phyloP scores from a whole-genome alignment of 768 basidiomycete genomes.

The Lepiota brunneoincarnata region DNA sequence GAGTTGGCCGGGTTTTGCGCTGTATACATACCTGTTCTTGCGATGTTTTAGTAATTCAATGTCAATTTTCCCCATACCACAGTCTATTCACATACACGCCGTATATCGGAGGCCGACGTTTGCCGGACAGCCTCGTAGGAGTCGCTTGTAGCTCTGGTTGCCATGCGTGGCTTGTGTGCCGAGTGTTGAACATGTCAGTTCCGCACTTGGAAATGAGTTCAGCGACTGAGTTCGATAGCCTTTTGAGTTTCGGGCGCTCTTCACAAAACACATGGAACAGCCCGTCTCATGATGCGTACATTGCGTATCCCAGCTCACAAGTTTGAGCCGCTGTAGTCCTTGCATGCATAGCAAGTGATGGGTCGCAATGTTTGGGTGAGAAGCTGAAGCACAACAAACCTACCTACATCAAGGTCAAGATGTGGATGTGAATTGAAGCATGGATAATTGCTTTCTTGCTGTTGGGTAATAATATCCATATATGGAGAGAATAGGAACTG shows the following conservation, averaged over 20 bases:
- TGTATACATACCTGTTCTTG: constrained; percentile 29
- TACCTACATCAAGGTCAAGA: too few species aligned
- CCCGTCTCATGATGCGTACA: too few species aligned
- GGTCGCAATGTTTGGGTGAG: too few species aligned
- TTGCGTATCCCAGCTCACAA: too few species aligned
- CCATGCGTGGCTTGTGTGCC: not conserved
- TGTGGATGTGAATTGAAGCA: too few species aligned
- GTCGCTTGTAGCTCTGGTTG: not conserved
- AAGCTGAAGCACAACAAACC: too few species aligned
- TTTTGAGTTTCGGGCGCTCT: constrained; percentile 1
- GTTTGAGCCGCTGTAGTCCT: too few species aligned
- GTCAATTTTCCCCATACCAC: constrained; percentile 21
- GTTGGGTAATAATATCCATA: too few species aligned
- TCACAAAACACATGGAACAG: not conserved
- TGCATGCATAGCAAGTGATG: too few species aligned
- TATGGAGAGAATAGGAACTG: too few species aligned
- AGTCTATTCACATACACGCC: constrained; percentile 13
- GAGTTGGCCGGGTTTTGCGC: constrained; percentile 27
- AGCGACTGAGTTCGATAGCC: not conserved
- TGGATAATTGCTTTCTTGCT: too few species aligned
- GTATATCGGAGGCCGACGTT: not conserved
- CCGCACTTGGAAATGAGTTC: not conserved
- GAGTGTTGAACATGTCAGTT: not conserved
- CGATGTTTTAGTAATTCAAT: constrained; percentile 30
- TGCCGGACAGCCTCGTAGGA: not conserved